Conservation (phyloP, 345 rosid species). For the Limnanthes douglasii region DNA sequence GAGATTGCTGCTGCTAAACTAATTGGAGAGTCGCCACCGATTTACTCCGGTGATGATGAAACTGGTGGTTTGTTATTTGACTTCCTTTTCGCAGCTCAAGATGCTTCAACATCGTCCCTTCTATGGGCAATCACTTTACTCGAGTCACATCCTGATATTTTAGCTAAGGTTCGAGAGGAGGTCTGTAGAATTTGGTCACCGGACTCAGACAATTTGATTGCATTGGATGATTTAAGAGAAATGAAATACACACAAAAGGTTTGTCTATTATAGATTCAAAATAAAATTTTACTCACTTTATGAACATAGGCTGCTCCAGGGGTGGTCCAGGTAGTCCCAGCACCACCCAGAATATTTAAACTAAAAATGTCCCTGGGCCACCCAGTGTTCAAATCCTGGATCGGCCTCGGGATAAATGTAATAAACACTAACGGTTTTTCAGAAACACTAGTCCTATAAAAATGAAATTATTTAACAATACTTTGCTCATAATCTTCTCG, state of each 20-base stretch:
- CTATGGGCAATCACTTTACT: constrained; percentile 68
- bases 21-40: constrained; percentile 21
- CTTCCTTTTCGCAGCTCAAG: constrained; percentile 79
- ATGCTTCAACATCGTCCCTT: constrained; percentile 81
- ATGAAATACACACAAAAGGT: constrained; percentile 71
- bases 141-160: constrained; percentile 60
- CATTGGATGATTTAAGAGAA: constrained; percentile 41
- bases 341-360: no score
- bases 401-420: no score
- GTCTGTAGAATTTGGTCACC: constrained; percentile 60
- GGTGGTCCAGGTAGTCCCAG: no score
- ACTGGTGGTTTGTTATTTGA: constrained; percentile 64
- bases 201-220: constrained; percentile 37
- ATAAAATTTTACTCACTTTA: no score
- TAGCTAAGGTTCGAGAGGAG: constrained; percentile 47
- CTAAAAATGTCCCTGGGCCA: no score
- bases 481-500: no score
- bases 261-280: no score
- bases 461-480: no score
- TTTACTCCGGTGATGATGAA: constrained; percentile 29
- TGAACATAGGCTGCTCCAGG: no score
- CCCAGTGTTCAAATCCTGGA: no score
- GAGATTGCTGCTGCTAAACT: constrained; percentile 18
- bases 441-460: no score
- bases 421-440: no score